Evolutionary conservation across 805 yeast genomes (phyloP), one percentile per base, ranked within the genome.

Genomic region (Lipomyces orientalis): DNA sequence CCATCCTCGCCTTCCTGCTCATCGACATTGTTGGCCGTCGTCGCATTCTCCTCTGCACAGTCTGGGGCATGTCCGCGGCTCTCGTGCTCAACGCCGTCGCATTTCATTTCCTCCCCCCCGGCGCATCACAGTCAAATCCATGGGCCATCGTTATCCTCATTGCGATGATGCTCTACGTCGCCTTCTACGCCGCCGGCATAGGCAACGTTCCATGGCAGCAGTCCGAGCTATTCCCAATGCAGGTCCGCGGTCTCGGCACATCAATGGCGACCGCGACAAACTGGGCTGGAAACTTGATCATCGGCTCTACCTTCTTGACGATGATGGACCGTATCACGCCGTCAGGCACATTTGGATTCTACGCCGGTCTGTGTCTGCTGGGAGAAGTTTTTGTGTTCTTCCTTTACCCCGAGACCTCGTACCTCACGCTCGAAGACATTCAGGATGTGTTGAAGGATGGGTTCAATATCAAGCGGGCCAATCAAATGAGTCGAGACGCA

Each of bases 151-250:
- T 93, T 16, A 87, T 94, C 64, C 89, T 95, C 70, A 83, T 93
- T 51, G 88, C 92, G 62, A 93, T 93, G 91, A 91, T 94, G 71
- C 78, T 87, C 54, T 95, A 83, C 76, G 97, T 93, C 58, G 97
- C 97, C 2, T 87, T 89, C 63, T 94, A 93, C 77, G 97, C 98
- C 60, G 82, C 91, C 72, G 98, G 98, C 73, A 91, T 93, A 73
- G 99, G 99, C 80, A 93, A 94, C 78, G 95, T 92, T 64, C 98
- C 98, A 65, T 94, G 99, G 99, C 97, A 94, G 77, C 98, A 95
- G 77, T 90, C 94, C 65, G 99, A 94, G 80, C 82, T 94, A 76
- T 93, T 95, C 81, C 95, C 98, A 46, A 97, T 93, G 83, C 86
- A 88, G 69, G 97, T 94, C 43, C 87, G 99, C 78, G 97, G 97